A percentile compares a stretch with the other conserved stretches of the same genome.
Conservation (phyloP, 2,329 filamentous ascomycete genomes). For the Fusarium longipes region DNA sequence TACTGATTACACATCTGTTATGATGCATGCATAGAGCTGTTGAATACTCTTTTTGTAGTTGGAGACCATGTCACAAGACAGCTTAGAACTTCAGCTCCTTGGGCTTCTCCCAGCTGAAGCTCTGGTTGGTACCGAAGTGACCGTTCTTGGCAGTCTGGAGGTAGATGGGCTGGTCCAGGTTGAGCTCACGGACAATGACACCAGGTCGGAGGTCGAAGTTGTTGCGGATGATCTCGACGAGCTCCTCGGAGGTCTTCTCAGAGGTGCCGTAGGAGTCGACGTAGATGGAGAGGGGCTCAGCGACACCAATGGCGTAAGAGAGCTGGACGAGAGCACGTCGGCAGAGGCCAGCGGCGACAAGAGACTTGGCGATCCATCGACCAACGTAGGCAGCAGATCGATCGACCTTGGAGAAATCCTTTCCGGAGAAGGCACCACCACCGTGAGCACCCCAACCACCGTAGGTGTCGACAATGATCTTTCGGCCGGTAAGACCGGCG, state of each 20-base stretch:
- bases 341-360: conserved; percentile 87
- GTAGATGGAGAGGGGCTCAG: conserved; percentile 97
- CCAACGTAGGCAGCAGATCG: conserved; percentile 96
- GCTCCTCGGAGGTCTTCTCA: conserved; percentile 86
- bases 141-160: conserved; percentile 99
- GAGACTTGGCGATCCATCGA: conserved; percentile 99
- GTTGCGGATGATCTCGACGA: conserved; percentile 91
- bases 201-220: conserved; percentile 99
- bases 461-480: conserved; percentile 99
- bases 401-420: conserved; percentile 99
- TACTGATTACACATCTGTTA: conserved; percentile 54
- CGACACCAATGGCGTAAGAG: conserved; percentile 98
- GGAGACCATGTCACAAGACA: conserved; percentile 29
- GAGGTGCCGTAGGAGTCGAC: conserved; percentile 98
- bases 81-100: conserved; percentile 91
- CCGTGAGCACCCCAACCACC: conserved; percentile 99
- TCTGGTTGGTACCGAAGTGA: conserved; percentile 97
- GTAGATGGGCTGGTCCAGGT: conserved; percentile 97
- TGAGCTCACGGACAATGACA: conserved; percentile 98
- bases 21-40: conserved; percentile 53
- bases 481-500: conserved; percentile 96
- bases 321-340: conserved; percentile 96
- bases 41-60: conserved; percentile 53
- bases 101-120: conserved; percentile 98
- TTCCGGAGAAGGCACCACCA: conserved; percentile 99